Percentiles rank a stretch among this genome's conserved stretches.
Evolutionary conservation across 768 basidiomycete genomes (phyloP).

Genomic region (Psilocybe tampanensis): DNA sequence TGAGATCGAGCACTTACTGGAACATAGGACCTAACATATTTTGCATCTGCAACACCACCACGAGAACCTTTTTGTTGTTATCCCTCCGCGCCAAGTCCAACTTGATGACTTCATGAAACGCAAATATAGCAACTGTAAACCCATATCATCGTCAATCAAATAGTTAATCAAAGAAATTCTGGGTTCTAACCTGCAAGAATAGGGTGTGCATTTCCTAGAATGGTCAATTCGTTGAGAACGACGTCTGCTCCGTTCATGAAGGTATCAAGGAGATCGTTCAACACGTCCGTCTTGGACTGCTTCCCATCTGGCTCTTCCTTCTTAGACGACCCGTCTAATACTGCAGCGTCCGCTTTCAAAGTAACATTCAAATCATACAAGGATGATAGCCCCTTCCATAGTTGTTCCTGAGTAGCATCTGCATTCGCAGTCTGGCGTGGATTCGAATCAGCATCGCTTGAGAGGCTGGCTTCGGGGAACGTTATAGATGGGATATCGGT

Average conservation of each 20-base stretch:
- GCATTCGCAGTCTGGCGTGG: neutral
- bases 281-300: neutral
- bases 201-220: slow-evolving; percentile 9
- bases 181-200: slow-evolving; percentile 2
- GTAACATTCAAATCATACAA: slow-evolving; percentile 1
- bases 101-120: slow-evolving; percentile 13
- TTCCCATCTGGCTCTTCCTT: neutral
- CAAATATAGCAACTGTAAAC: slow-evolving; percentile 10
- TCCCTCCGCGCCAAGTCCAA: slow-evolving; percentile 30
- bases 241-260: slow-evolving; percentile 10
- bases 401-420: slow-evolving; percentile 2
- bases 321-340: neutral
- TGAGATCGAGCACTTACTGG: slow-evolving; percentile 30
- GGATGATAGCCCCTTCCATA: slow-evolving; percentile 2
- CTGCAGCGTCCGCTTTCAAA: neutral
- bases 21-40: slow-evolving; percentile 44
- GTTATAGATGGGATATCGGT: neutral
- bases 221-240: slow-evolving; percentile 2
- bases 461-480: neutral
- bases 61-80: slow-evolving; percentile 44
- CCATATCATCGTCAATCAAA: neutral
- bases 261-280: slow-evolving; percentile 5
- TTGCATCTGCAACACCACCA: slow-evolving; percentile 42
- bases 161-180: neutral
- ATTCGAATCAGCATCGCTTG: neutral